Conservation (phyloP, 2,329 filamentous ascomycete species). For the Ceratocystis lukuohia region DNA sequence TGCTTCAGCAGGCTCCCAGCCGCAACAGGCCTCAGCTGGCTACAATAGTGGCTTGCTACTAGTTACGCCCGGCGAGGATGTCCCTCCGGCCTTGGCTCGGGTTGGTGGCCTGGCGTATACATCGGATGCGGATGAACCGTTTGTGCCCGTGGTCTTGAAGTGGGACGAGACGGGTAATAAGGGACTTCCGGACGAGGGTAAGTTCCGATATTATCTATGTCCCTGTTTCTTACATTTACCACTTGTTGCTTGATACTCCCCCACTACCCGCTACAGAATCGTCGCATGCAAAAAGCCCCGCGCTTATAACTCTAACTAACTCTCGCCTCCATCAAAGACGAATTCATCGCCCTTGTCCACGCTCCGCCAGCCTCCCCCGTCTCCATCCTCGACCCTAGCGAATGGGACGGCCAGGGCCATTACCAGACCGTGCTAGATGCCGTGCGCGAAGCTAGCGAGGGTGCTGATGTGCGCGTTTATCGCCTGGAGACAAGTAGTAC, state of each 20-base stretch:
- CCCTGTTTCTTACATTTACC: background rate
- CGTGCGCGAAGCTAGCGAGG: conserved; percentile 48
- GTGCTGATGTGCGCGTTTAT: conserved; percentile 63
- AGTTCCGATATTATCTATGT: conserved; percentile 23
- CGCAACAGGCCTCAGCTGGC: conserved; percentile 10
- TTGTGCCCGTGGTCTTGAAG: conserved; percentile 58
- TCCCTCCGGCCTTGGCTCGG: conserved; percentile 46
- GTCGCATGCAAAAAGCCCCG: background rate
- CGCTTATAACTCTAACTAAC: background rate
- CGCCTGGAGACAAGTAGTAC: conserved; percentile 41
- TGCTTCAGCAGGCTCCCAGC: conserved; percentile 21
- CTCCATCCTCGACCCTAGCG: conserved; percentile 50
- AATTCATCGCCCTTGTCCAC: conserved; percentile 55
- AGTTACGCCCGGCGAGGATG: conserved; percentile 38
- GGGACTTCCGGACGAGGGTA: conserved; percentile 49
- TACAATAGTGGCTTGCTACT: conserved; percentile 35
- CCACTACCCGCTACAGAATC: background rate
- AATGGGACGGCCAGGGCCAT: conserved; percentile 60
- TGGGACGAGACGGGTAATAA: conserved; percentile 39
- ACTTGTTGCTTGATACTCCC: background rate
- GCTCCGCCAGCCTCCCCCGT: conserved; percentile 41
- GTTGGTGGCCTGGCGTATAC: conserved; percentile 50
- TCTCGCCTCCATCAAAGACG: conserved; percentile 35
- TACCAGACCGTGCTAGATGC: conserved; percentile 59
- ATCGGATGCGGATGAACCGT: conserved; percentile 77